Evolutionary conservation across 768 basidiomycete species (phyloP).

Genomic region (Xerocomellus dryophilus): DNA sequence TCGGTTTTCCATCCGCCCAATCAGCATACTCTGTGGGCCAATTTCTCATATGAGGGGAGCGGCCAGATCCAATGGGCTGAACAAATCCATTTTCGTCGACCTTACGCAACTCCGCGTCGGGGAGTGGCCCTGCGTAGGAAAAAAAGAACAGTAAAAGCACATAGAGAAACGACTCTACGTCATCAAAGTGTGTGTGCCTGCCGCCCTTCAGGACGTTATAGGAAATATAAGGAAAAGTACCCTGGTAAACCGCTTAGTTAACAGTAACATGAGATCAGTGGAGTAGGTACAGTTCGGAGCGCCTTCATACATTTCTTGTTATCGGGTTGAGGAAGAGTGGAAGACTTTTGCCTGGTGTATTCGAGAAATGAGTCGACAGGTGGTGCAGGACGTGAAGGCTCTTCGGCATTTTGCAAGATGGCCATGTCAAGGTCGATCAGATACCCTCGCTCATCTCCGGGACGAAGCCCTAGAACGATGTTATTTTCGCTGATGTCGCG

Average conservation of each 20-base stretch:
- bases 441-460: slow-evolving; percentile 12
- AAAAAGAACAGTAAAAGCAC: neutral
- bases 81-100: neutral
- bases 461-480: slow-evolving; percentile 24
- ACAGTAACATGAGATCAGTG: neutral
- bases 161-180: slow-evolving; percentile 2
- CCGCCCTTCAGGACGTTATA: neutral
- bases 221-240: neutral
- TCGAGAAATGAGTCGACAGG: neutral
- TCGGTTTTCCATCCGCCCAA: neutral
- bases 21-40: neutral
- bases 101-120: neutral
- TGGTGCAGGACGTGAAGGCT: no score
- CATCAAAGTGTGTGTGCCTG: neutral
- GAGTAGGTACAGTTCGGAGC: neutral
- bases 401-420: no score
- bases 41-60: no score
- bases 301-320: neutral
- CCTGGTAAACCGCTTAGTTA: neutral
- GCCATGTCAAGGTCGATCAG: no score
- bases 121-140: neutral
- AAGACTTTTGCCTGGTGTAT: neutral
- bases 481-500: slow-evolving; percentile 36
- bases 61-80: neutral
- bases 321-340: neutral